Base-by-base conservation (phyloP, 2,329 filamentous ascomycete genomes). In the Aureobasidium sp. region DNA sequence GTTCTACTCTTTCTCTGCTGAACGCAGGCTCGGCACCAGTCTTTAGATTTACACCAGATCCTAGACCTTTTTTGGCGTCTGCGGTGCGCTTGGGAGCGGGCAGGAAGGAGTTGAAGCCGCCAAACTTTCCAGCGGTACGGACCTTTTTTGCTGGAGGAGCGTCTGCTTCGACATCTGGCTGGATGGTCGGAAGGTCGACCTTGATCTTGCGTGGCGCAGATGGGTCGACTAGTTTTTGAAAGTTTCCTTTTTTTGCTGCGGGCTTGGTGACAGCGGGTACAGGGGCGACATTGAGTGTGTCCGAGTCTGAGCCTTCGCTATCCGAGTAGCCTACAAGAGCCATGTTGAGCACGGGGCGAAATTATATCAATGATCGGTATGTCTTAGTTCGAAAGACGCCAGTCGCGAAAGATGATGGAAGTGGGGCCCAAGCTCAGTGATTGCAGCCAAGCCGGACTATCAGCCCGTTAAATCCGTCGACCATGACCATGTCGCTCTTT, bases 1-100 rank as follows among this genome's bases (percentile, higher is more conserved):
- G 49, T 48, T 61, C 49, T 41, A 62, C 41, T 55, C 80, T 75
- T 34, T 84, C 82, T 62, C 92, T 82, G 71, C 83, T 87, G 71
- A 97, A 97, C 0, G 88, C 91, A 25, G 91, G 89, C 62, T 89
- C 85, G 8, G 89, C 85, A 25, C 90, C 91, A 9, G 92, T 97
- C 78, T 90, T 94, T 64, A 97, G 73, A 69, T 84, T 89, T 56
- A 95, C 79, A 1, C 86, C 83, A 37, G 82, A 80, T 74, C 68
- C 82, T 71, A 70, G 78, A 64, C 66, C 71, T 70, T 25, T 70
- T 62, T 39, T 68, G 61, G 41, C 65, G 47, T 68, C 70, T 62
- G 65, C 70, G 3, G 70, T 68, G 63, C 80, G 79, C 71, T 96
- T 97, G 4, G 93, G 92, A 29, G 92, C 81, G 2, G 93, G 93